phyloP scores from a whole-genome alignment of 371 early-diverging fungal genomes.

The Syncephalastrum contaminatum region DNA sequence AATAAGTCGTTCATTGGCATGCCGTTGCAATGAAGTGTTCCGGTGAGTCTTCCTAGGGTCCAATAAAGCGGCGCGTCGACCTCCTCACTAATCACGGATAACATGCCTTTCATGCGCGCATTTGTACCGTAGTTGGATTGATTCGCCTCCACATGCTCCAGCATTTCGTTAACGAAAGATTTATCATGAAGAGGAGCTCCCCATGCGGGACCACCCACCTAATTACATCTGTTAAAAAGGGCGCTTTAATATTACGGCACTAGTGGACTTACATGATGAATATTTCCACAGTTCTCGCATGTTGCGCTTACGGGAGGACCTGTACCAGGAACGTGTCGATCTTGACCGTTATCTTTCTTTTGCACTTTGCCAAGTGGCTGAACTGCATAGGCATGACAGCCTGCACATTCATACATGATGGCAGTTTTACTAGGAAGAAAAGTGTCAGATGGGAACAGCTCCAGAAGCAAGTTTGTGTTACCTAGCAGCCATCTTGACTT shows the following conservation, averaged over 20 bases:
- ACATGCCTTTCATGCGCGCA: constrained; percentile 93
- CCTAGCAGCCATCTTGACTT: constrained; percentile 78
- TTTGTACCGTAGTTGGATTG: constrained; percentile 69
- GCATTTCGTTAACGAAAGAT: constrained; percentile 73
- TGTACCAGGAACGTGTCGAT: constrained; percentile 58
- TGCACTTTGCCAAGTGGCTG: constrained; percentile 70
- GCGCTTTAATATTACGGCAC: neutral
- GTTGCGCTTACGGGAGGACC: constrained; percentile 61
- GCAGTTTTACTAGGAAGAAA: constrained; percentile 64
- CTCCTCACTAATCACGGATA: constrained; percentile 89
- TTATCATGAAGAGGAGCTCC: constrained; percentile 80
- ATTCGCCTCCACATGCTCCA: constrained; percentile 64
- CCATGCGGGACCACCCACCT: constrained; percentile 97
- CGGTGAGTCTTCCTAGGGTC: constrained; percentile 61
- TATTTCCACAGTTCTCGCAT: constrained; percentile 77
- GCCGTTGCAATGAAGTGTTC: constrained; percentile 69
- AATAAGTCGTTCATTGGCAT: constrained; percentile 39
- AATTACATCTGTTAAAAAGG: constrained; percentile 3
- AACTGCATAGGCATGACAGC: constrained; percentile 73
- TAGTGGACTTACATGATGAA: constrained; percentile 55
- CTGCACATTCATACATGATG: constrained; percentile 81
- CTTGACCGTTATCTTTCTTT: constrained; percentile 49
- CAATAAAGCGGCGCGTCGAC: constrained; percentile 84
- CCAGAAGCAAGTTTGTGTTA: constrained; percentile 18
- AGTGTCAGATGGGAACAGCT: neutral